Evolutionary conservation across 2,329 filamentous ascomycete genomes (phyloP).

Genomic region (Tolypocladium inflatum): DNA sequence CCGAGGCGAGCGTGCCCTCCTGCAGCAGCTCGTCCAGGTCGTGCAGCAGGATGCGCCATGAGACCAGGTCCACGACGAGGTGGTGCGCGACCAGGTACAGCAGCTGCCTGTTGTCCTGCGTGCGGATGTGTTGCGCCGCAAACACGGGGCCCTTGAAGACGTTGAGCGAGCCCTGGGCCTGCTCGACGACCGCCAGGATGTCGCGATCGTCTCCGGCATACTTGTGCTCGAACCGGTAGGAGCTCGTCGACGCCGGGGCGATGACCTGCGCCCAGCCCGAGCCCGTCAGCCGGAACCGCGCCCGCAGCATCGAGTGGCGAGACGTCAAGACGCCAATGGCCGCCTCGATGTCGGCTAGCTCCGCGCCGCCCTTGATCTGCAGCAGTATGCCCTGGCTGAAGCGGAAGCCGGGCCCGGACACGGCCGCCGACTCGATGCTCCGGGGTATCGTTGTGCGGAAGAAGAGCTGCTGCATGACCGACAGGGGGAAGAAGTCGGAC

Average conservation of each 20-base stretch:
- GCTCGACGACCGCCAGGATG: slow-evolving; percentile 27
- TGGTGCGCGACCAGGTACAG: slow-evolving; percentile 43
- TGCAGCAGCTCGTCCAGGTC: slow-evolving; percentile 40
- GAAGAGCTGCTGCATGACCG: slow-evolving; percentile 45
- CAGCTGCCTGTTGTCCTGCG: slow-evolving; percentile 33
- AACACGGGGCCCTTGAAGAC: slow-evolving; percentile 42
- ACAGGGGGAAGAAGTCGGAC: slow-evolving; percentile 31
- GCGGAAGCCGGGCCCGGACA: slow-evolving; percentile 27
- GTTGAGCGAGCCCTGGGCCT: slow-evolving; percentile 34
- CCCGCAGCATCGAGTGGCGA: slow-evolving; percentile 42
- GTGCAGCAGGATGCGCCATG: slow-evolving; percentile 39
- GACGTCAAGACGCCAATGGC: slow-evolving; percentile 38
- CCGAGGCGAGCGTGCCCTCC: slow-evolving; percentile 32
- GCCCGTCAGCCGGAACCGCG: slow-evolving; percentile 28
- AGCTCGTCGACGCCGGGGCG: slow-evolving; percentile 25
- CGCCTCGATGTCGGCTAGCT: slow-evolving; percentile 33
- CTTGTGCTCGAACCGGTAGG: slow-evolving; percentile 35
- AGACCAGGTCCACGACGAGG: slow-evolving; percentile 39
- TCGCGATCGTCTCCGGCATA: slow-evolving; percentile 29
- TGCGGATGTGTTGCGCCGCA: slow-evolving; percentile 37
- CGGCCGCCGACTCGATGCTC: slow-evolving; percentile 17
- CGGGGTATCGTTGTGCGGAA: slow-evolving; percentile 37
- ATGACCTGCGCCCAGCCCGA: slow-evolving; percentile 38
- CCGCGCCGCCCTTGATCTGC: slow-evolving; percentile 29
- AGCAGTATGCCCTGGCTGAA: slow-evolving; percentile 43